Evolutionary conservation across 1,284 basidiomycete genomes (phyloP), one percentile per base, ranked within the genome.

Genomic region (Ceratobasidium sp.): DNA sequence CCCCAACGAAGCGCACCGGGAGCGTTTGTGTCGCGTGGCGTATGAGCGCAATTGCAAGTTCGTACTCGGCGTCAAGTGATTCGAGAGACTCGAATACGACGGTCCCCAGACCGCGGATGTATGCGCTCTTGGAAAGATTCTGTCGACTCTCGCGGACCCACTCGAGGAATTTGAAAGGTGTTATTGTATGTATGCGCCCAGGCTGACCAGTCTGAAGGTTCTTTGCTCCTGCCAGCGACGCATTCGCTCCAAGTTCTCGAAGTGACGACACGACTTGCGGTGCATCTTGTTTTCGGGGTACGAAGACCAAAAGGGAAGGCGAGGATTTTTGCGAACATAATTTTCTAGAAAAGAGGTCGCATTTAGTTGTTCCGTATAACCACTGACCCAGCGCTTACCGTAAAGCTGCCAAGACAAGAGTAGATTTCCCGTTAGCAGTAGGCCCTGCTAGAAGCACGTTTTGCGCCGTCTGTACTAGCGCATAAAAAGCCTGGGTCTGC

Each of bases 401-500:
- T 52, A 92, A 87, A 0, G 92, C 86, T 76, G 93, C 84, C 78
- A 94, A 90, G 3, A 89, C 92, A 77, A 98, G 83, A 5, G 91
- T 88, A 3, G 94, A 92, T 84, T 97, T 98, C 1, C 97, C 97
- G 78, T 91, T 91, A 6, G 92, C 91, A 3, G 91, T 88, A 0
- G 97, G 96, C 0, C 93, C 94, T 78, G 93, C 94, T 20, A 98
- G 82, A n/a, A 99, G 85, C 3, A 92, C 84, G 83, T 97, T 94
- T 59, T 88, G 85, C 62, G 88, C 86, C 0, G 94, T 94, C 81
- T 93, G 91, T 73, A 93, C 87, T 23, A 96, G 81, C 64, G 91
- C 91, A 94, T 98, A 99, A 84, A 95, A 95, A 2, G 90, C 87
- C 82, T 99, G 98, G 0, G 94, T 96, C 83, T 99, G 97, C 3